These are phyloP conservation scores for Pharnaceum exiguum DNA, from an alignment of 148 eudicot genomes.

Conservation along the genomic window DNA sequence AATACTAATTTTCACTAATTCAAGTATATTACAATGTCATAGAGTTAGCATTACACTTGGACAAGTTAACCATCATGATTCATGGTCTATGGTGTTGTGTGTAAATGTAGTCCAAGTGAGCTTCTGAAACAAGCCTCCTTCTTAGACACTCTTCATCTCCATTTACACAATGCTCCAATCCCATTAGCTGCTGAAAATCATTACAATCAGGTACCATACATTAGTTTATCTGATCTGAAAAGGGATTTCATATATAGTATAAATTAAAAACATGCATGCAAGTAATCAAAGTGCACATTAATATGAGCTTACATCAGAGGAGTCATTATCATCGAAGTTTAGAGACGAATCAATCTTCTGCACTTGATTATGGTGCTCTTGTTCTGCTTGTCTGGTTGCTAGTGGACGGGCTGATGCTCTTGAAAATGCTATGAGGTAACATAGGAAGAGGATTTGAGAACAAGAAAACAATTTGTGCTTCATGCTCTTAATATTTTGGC, in stretches of 20 bases:
- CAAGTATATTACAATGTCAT: background rate
- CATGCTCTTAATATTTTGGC: slow-evolving; percentile 16
- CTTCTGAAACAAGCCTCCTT: slow-evolving; percentile 42
- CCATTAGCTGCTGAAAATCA: slow-evolving; percentile 32
- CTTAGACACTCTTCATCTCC: slow-evolving; percentile 44
- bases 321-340: slow-evolving; percentile 12
- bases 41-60: slow-evolving; percentile 10
- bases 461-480: slow-evolving; percentile 12
- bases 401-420: slow-evolving; percentile 15
- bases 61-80: background rate
- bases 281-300: background rate
- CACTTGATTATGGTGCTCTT: slow-evolving; percentile 19
- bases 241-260: no score
- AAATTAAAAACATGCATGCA: background rate
- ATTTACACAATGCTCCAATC: slow-evolving; percentile 32
- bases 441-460: slow-evolving; percentile 19
- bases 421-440: slow-evolving; percentile 7
- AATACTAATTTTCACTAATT: no score
- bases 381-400: slow-evolving; percentile 12
- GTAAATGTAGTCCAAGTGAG: slow-evolving; percentile 54
- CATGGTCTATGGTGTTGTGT: slow-evolving; percentile 41
- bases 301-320: slow-evolving; percentile 25
- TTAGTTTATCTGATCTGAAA: background rate
- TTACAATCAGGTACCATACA: background rate
- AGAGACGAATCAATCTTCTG: background rate